Percentiles rank a stretch among this genome's conserved stretches.
These are phyloP conservation scores for Sarocladium oryzae DNA, from an alignment of 2,329 filamentous ascomycete genomes.

Conservation along the genomic window DNA sequence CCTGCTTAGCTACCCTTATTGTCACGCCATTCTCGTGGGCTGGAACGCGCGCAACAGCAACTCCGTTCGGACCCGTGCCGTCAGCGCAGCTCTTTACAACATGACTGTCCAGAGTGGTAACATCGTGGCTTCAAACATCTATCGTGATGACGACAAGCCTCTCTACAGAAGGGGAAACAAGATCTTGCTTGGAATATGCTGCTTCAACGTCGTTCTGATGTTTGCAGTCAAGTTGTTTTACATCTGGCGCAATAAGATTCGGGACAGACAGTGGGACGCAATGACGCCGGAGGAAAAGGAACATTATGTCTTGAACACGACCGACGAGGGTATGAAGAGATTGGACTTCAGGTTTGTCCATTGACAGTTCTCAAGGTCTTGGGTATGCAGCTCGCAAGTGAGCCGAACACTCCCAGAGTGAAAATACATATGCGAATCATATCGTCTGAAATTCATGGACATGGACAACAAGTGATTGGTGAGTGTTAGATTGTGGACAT, in stretches of 20 bases:
- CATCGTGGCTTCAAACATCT: conserved; percentile 36
- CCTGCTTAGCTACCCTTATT: conserved; percentile 34
- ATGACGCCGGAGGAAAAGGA: conserved; percentile 39
- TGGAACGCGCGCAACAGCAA: conserved; percentile 57
- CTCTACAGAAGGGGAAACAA: conserved; percentile 44
- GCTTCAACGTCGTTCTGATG: conserved; percentile 40
- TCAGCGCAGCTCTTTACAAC: conserved; percentile 57
- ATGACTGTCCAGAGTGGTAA: conserved; percentile 40
- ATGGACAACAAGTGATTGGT: too few relatives aligned
- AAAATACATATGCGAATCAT: too few relatives aligned
- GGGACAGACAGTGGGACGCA: conserved; percentile 35
- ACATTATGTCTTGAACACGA: conserved; percentile 41
- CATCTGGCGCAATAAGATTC: conserved; percentile 37
- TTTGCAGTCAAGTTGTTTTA: conserved; percentile 40
- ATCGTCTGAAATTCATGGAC: too few relatives aligned
- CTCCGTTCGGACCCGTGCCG: conserved; percentile 54
- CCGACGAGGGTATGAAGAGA: conserved; percentile 47
- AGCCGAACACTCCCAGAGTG: too few relatives aligned
- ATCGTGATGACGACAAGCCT: conserved; percentile 44
- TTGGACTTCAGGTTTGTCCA: conserved; percentile 45
- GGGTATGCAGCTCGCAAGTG: too few relatives aligned
- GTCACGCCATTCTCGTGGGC: conserved; percentile 37
- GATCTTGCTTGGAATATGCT: conserved; percentile 40
- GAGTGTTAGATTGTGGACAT: too few relatives aligned
- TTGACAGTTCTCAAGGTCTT: too few relatives aligned